These are phyloP conservation scores for Hemisphaericaspora xylanilytica DNA, from an alignment of 1,139 yeast species.

Conservation along the genomic window DNA sequence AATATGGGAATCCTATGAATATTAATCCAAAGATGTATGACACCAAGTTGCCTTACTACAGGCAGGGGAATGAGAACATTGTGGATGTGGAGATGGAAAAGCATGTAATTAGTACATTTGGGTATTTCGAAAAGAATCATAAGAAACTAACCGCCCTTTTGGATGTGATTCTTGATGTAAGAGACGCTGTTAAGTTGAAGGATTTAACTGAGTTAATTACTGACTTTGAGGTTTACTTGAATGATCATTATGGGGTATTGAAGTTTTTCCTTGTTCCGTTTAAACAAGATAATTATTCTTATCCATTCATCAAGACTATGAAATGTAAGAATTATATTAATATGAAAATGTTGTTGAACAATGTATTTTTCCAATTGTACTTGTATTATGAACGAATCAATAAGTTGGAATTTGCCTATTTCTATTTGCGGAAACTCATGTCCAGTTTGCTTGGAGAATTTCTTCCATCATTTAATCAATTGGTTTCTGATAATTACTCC, in stretches of 20 bases:
- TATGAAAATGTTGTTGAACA: slow-evolving; percentile 27
- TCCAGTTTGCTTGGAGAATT: slow-evolving; percentile 25
- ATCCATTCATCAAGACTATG: slow-evolving; percentile 32
- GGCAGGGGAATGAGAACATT: slow-evolving; percentile 31
- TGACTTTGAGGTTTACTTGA: slow-evolving; percentile 29
- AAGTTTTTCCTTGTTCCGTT: slow-evolving; percentile 26
- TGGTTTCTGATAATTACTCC: slow-evolving; percentile 26
- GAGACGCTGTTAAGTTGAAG: slow-evolving; percentile 17
- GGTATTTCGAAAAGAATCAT: slow-evolving; percentile 25
- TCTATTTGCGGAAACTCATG: slow-evolving; percentile 31
- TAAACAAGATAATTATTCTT: slow-evolving; percentile 20
- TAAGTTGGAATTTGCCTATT: slow-evolving; percentile 23
- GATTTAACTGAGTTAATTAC: slow-evolving; percentile 23
- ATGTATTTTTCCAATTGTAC: slow-evolving; percentile 28
- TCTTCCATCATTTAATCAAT: slow-evolving; percentile 27
- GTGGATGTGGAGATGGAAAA: slow-evolving; percentile 29
- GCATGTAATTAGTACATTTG: slow-evolving; percentile 23
- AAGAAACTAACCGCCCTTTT: slow-evolving; percentile 22
- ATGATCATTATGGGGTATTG: slow-evolving; percentile 22
- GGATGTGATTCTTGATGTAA: slow-evolving; percentile 24
- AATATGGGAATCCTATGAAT: slow-evolving; percentile 31
- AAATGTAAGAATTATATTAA: slow-evolving; percentile 32
- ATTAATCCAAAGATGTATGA: slow-evolving; percentile 23
- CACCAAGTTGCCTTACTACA: slow-evolving; percentile 27
- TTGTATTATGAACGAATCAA: slow-evolving; percentile 27